Base-by-base conservation (phyloP, 1,284 basidiomycete genomes). In the Schizopora paradoxa region DNA sequence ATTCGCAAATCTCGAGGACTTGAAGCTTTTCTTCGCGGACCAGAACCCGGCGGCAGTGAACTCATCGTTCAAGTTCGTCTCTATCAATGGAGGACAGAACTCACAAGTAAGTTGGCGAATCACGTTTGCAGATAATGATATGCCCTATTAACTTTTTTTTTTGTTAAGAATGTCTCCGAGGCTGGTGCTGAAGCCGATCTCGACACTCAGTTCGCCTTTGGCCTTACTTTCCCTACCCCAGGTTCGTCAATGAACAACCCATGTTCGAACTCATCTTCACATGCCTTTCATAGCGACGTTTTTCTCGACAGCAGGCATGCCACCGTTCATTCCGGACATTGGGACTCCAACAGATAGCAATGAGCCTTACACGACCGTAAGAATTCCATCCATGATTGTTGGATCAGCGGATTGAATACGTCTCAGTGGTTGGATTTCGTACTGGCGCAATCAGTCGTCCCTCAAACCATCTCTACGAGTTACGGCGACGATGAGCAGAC, bases 401-500 rank as follows among this genome's bases (percentile, higher is more conserved):
- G n/a, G n/a, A n/a, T n/a, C 23, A 32, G 6, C 4, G 22, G 7
- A 41, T 5, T 18, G 14, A 23, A 22, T 11, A 21, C 11, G 19
- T 44, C 49, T 32, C 57, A 80, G 67, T 86, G 83, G 80, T 60
- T 87, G 13, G 70, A 79, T 50, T 81, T 74, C 48, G 57, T 83
- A 42, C 58, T 69, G 3, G 51, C 61, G 37, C 65, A 64, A 22
- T 61, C 42, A 28, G 62, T 69, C 19, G 61, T 72, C n/a, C 79
- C 81, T 7, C 67, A 70, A 48, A 68, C 73, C 6, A 76, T 83
- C 49, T 77, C 78, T 21, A 82, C 79, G 0, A 76, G 72, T 51
- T 82, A 88, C 56, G 82, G 74, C 6, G 85, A 88, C 49, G 66
- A 79, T 51, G 82, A 85, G 47, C 79, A 83, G 57, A 80, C 79